A percentile compares a stretch with the other conserved stretches of the same genome.
Conservation (phyloP, 441 rosid genomes). For the Syzygium malaccense region DNA sequence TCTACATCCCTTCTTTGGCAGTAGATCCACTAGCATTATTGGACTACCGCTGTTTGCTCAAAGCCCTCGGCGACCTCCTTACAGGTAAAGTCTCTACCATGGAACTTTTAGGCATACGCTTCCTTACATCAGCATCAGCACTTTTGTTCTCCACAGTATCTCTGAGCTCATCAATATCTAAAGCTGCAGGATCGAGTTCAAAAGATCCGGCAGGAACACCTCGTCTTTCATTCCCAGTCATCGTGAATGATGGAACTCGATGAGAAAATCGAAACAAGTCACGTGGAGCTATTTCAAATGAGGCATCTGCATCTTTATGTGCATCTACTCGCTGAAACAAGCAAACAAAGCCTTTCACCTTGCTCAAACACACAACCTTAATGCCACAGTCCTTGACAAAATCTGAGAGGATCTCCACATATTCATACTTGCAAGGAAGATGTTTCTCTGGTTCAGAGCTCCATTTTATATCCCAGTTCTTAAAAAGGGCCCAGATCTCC, state of each 20-base stretch:
- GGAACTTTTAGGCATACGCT: background rate
- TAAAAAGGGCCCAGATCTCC: slow-evolving; percentile 44
- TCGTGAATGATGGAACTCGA: slow-evolving; percentile 37
- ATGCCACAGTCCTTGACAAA: slow-evolving; percentile 17
- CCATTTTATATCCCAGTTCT: slow-evolving; percentile 34
- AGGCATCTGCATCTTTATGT: slow-evolving; percentile 14
- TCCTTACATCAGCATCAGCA: background rate
- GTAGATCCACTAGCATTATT: background rate
- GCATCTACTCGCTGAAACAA: slow-evolving; percentile 19
- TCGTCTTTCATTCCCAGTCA: slow-evolving; percentile 49
- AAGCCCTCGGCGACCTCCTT: background rate
- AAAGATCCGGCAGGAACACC: slow-evolving; percentile 53
- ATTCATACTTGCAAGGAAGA: slow-evolving; percentile 19
- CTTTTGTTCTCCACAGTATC: slow-evolving; percentile 3
- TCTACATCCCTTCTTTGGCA: background rate
- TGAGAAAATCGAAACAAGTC: slow-evolving; percentile 54
- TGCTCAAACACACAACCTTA: slow-evolving; percentile 26
- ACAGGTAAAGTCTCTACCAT: background rate
- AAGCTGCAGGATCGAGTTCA: slow-evolving; percentile 52
- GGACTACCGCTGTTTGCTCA: background rate
- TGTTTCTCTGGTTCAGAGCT: slow-evolving; percentile 19
- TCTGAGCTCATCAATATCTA: slow-evolving; percentile 18
- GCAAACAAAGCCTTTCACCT: slow-evolving; percentile 36
- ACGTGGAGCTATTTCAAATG: slow-evolving; percentile 22
- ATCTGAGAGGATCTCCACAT: slow-evolving; percentile 31